These are phyloP conservation scores for Warburgia ugandensis DNA, from an alignment of 164 flowering plant genomes.

Conservation along the genomic window DNA sequence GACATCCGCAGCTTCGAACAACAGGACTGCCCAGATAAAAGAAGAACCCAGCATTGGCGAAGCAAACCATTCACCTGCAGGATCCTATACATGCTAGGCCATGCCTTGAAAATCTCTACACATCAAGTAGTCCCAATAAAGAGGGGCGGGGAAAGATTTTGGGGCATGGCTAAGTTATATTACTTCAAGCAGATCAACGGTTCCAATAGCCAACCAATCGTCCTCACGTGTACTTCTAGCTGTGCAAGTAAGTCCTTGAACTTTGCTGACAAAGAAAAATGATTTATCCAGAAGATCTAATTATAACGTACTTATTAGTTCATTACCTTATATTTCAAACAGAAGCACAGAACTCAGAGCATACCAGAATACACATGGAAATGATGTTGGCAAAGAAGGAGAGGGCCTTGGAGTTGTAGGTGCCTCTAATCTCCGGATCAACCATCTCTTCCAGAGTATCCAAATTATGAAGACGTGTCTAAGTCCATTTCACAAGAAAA, in stretches of 20 bases:
- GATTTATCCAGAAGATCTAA: not conserved
- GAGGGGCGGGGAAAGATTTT: no score
- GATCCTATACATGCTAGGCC: not conserved
- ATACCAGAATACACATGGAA: slow-evolving; percentile 79
- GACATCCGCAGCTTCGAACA: no score
- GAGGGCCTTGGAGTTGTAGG: slow-evolving; percentile 31
- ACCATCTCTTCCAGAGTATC: slow-evolving; percentile 55
- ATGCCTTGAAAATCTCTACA: not conserved
- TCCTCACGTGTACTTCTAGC: not conserved
- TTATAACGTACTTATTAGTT: not conserved
- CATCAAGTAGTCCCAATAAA: not conserved
- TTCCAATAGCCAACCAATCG: not conserved
- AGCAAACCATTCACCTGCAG: not conserved
- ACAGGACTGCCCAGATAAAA: no score
- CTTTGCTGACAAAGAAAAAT: not conserved
- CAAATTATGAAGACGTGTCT: slow-evolving; percentile 49
- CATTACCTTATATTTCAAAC: no score
- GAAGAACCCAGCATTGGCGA: not conserved
- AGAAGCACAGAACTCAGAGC: slow-evolving; percentile 1
- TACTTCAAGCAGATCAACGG: no score
- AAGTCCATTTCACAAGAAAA: slow-evolving; percentile 68
- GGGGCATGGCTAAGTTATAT: no score
- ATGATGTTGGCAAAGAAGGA: slow-evolving; percentile 60
- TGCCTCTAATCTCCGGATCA: slow-evolving; percentile 44
- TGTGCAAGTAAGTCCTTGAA: not conserved